These are phyloP conservation scores for Calvatia gigantea DNA, from an alignment of 768 basidiomycete genomes.

Conservation along the genomic window DNA sequence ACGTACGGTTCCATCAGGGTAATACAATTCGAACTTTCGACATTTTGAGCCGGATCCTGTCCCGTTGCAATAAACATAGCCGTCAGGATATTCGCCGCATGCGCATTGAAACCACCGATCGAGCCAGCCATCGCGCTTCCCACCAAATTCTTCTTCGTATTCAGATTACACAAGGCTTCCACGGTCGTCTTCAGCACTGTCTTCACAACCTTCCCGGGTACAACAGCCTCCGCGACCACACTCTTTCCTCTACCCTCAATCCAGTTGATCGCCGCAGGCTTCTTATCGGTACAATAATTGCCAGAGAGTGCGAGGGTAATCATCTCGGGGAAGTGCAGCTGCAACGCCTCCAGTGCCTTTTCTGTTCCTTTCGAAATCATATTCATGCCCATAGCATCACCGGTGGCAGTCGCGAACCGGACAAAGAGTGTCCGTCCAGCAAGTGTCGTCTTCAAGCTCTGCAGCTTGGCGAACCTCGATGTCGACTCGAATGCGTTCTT, in stretches of 20 bases:
- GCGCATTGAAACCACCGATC: constrained; percentile 98
- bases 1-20: constrained; percentile 98
- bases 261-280: constrained; percentile 99
- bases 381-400: constrained; percentile 99
- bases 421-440: constrained; percentile 94
- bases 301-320: constrained; percentile 86
- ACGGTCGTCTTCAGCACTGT: constrained; percentile 95
- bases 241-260: constrained; percentile 99
- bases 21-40: constrained; percentile 98
- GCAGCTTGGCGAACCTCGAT: constrained; percentile 86
- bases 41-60: constrained; percentile 98
- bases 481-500: constrained; percentile 92
- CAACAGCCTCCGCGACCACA: constrained; percentile 91
- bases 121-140: constrained; percentile 98
- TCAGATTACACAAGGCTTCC: constrained; percentile 82
- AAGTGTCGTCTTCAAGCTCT: constrained; percentile 81
- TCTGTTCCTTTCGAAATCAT: constrained; percentile 99
- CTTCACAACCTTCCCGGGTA: constrained; percentile 87
- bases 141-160: constrained; percentile 95
- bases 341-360: constrained; percentile 82
- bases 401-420: constrained; percentile 90
- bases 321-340: constrained; percentile 86
- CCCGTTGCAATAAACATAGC: constrained; percentile 95
- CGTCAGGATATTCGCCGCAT: constrained; percentile 96
- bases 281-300: constrained; percentile 99